Evolutionary conservation across 208 protist genomes (phyloP).

Genomic region (Herpetomonas tarakana): DNA sequence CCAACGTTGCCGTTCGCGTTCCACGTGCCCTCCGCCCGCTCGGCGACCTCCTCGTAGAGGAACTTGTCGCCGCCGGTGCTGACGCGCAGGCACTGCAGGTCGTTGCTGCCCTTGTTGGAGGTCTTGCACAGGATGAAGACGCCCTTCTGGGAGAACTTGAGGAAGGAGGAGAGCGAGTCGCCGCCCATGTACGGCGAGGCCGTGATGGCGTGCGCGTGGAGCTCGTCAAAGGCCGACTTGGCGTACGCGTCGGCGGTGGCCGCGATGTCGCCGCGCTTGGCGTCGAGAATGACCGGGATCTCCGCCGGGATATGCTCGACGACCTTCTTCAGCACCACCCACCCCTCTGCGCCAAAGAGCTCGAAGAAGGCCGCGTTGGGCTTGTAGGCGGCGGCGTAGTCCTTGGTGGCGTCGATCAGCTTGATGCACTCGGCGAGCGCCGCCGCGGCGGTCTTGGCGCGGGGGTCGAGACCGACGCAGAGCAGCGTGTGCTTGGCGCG

Average conservation of each 20-base stretch:
- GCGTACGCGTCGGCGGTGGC: conserved; percentile 86
- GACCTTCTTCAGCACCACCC: conserved; percentile 57
- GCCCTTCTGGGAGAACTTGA: conserved; percentile 68
- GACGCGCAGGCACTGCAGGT: conserved; percentile 73
- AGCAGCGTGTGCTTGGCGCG: conserved; percentile 76
- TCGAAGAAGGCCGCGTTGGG: conserved; percentile 91
- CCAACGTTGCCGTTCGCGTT: conserved; percentile 78
- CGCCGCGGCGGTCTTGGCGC: conserved; percentile 50
- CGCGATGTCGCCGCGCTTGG: conserved; percentile 88
- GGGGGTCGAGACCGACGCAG: conserved; percentile 85
- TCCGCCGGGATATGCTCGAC: conserved; percentile 59
- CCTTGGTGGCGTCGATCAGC: conserved; percentile 73
- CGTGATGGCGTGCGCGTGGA: conserved; percentile 81
- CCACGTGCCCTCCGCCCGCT: conserved; percentile 69
- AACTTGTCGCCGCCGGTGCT: conserved; percentile 25
- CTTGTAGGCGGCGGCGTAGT: conserved; percentile 87
- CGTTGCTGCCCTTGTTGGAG: conserved; percentile 86
- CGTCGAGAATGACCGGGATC: conserved; percentile 86
- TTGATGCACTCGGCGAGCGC: conserved; percentile 69
- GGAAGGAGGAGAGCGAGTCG: conserved; percentile 77
- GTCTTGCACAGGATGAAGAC: conserved; percentile 90
- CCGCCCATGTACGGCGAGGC: conserved; percentile 87
- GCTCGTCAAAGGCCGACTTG: conserved; percentile 72
- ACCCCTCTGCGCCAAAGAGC: conserved; percentile 69
- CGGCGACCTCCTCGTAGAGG: conserved; percentile 82